phyloP scores from a whole-genome alignment of 202 grass and related monocot genomes.

The Hordeum pubiflorum region DNA sequence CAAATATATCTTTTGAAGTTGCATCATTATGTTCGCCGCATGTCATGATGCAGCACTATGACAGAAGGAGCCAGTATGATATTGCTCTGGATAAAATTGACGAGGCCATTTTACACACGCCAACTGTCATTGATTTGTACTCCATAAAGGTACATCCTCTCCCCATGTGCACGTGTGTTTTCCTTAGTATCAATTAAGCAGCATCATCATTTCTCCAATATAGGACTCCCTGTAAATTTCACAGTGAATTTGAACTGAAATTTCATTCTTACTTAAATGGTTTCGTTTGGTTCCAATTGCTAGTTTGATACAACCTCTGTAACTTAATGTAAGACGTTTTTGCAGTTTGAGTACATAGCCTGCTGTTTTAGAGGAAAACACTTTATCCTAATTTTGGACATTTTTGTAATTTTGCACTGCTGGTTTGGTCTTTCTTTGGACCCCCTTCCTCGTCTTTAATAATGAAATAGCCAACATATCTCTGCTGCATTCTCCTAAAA shows the following conservation, averaged over 20 bases:
- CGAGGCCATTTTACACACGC: constrained; percentile 88
- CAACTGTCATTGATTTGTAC: constrained; percentile 98
- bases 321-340: too few species aligned
- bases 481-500: neutral
- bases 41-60: constrained; percentile 80
- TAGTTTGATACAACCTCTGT: neutral
- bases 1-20: constrained; percentile 1
- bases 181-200: neutral
- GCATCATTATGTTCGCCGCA: constrained; percentile 13
- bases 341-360: neutral
- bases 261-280: neutral
- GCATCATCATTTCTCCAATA: neutral
- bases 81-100: constrained; percentile 84
- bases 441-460: neutral
- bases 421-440: neutral
- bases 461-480: neutral
- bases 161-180: neutral
- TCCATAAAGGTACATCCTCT: constrained; percentile 62
- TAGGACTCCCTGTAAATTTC: neutral
- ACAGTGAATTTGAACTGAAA: neutral
- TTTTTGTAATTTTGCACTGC: neutral
- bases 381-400: neutral
- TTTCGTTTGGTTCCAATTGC: neutral
- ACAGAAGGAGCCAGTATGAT: constrained; percentile 76
- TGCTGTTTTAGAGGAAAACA: neutral